These are phyloP conservation scores for Royoungia palumana DNA, from an alignment of 768 basidiomycete genomes.

Conservation along the genomic window DNA sequence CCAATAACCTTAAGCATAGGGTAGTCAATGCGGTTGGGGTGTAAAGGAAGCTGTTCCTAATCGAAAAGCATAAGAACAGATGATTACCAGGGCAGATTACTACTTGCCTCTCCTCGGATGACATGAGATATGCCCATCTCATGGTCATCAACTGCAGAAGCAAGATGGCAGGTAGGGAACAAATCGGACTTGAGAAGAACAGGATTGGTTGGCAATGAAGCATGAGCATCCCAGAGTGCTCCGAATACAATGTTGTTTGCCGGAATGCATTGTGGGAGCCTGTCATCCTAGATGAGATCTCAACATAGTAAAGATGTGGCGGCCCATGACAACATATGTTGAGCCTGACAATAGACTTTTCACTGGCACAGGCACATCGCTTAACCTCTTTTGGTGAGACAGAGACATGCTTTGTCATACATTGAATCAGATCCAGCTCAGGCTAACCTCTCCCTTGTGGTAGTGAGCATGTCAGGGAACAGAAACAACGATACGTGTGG, in stretches of 20 bases:
- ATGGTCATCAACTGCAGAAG: conserved; percentile 93
- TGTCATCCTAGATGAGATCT: conserved; percentile 48
- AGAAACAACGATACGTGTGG: conserved; percentile 90
- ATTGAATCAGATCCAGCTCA: conserved; percentile 70
- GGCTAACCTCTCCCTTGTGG: conserved; percentile 69
- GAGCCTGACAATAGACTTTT: conserved; percentile 80
- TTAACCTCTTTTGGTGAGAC: conserved; percentile 78
- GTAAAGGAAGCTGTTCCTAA: too few relatives aligned
- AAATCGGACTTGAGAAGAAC: conserved; percentile 88
- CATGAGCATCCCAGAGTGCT: conserved; percentile 65
- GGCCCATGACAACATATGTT: conserved; percentile 56
- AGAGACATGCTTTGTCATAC: conserved; percentile 87
- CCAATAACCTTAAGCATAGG: too few relatives aligned
- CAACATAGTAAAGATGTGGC: not conserved
- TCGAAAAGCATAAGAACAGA: too few relatives aligned
- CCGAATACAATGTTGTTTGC: conserved; percentile 77
- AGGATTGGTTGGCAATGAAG: conserved; percentile 83
- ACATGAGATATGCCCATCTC: conserved; percentile 97
- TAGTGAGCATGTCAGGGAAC: conserved; percentile 68
- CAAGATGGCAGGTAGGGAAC: conserved; percentile 95
- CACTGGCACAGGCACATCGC: conserved; percentile 66
- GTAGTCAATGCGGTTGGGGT: too few relatives aligned
- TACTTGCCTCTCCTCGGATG: conserved; percentile 82
- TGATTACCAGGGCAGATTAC: too few relatives aligned
- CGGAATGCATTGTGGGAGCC: conserved; percentile 47